phyloP scores from a whole-genome alignment of 306 rosid species.

The Cucumis melo region DNA sequence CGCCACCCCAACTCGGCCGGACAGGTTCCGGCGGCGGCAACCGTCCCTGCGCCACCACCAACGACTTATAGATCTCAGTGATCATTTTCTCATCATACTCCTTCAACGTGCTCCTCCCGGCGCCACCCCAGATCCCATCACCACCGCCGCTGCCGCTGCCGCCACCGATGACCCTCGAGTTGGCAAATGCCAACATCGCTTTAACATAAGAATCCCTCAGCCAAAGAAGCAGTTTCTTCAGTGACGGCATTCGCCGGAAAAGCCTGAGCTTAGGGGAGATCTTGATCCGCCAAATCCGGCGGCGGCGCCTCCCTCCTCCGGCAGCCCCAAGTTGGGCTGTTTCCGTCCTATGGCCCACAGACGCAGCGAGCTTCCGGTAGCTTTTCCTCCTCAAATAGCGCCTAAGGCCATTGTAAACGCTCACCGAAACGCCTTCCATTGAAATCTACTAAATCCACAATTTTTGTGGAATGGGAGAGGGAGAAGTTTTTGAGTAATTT shows the following conservation, averaged over 20 bases:
- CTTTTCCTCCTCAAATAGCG: conserved; percentile 39
- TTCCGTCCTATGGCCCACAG: conserved; percentile 12
- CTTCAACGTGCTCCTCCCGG: conserved; percentile 26
- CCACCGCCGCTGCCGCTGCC: conserved; percentile 18
- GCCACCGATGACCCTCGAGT: conserved; percentile 28
- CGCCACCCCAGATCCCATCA: conserved; percentile 1
- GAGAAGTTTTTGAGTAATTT: neutral
- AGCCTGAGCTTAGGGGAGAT: conserved; percentile 29
- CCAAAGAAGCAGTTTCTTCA: conserved; percentile 49
- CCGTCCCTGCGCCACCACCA: conserved; percentile 32
- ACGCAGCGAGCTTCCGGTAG: conserved; percentile 28
- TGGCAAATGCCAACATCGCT: conserved; percentile 60
- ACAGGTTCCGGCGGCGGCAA: conserved; percentile 20
- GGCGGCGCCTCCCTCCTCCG: conserved; percentile 8
- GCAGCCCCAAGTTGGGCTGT: conserved; percentile 19
- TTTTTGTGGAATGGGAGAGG: neutral
- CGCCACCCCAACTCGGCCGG: conserved; percentile 3
- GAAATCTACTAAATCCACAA: neutral
- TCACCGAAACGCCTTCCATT: conserved; percentile 48
- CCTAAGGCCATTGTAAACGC: conserved; percentile 25
- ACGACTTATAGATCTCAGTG: conserved; percentile 44
- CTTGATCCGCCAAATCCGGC: conserved; percentile 43
- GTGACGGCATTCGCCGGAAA: conserved; percentile 27
- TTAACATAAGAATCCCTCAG: conserved; percentile 59
- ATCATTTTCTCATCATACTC: conserved; percentile 76